Base-by-base conservation (phyloP, 2,329 filamentous ascomycete genomes). In the Incumbomyces lentus region DNA sequence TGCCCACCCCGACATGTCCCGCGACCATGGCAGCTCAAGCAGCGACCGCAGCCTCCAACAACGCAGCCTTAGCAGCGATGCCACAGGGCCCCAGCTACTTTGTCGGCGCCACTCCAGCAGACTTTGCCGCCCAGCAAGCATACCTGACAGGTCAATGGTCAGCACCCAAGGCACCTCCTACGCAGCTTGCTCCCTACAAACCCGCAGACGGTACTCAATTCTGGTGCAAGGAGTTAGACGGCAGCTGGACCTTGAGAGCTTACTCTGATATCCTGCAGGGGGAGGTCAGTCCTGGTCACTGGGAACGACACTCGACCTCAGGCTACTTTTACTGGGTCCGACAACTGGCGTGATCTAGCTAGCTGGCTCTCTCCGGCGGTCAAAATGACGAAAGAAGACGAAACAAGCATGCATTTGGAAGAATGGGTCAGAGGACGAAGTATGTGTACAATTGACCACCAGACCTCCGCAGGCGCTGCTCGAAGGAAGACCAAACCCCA, bases 201-300 rank as follows among this genome's bases (percentile, higher is more conserved):
- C 55, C 60, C 2, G 54, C 50, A 11, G 45, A 56, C 16, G 56
- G 58, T 29, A 57, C 59, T 39, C 56, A 61, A 36, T 64, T 59
- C 46, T 67, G 59, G 58, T 62, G 60, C 47, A 59, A 58, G 36
- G 63, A 67, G 46, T 37, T 61, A 18, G 60, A 65, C 51, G 60
- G 61, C 11, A 53, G 53, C 31, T 66, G 56, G 46, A 62, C 59
- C 16, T 47, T 65, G 43, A 58, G 60, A 39, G 61, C 60, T 19
- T 50, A 55, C 41, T 50, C 45, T 35, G 55, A 57, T 33, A 47
- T 53, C 7, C 18, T 55, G 46, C 52, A 50, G 37, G 44, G 48
- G 8, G 53, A 55, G 13, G 50, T 57, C 44, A 52, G 53, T 44
- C 42, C 50, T 13, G 55, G 55, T 29, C 51, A 52, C 45, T 57